These are phyloP conservation scores for Fomitopsis pinicola DNA, from an alignment of 1,284 basidiomycete genomes.

Conservation along the genomic window DNA sequence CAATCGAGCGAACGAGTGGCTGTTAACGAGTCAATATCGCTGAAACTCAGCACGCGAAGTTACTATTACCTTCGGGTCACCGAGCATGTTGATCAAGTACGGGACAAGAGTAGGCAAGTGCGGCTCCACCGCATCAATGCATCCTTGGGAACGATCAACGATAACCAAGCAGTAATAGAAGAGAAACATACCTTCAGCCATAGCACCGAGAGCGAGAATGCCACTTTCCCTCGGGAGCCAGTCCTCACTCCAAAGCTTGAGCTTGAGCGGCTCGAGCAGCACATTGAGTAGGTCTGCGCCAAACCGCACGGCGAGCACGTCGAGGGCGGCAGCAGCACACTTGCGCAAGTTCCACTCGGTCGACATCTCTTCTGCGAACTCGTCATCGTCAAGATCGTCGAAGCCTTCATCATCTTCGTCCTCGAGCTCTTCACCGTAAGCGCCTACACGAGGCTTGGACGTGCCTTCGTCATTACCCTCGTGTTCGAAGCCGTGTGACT, in stretches of 20 bases:
- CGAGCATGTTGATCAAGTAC: slow-evolving; percentile 87
- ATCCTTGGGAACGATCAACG: slow-evolving; percentile 52
- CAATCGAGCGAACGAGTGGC: slow-evolving; percentile 97
- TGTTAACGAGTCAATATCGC: slow-evolving; percentile 27
- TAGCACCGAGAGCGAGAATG: slow-evolving; percentile 94
- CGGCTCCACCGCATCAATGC: slow-evolving; percentile 93
- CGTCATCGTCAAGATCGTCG: slow-evolving; percentile 84
- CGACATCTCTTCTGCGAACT: slow-evolving; percentile 95
- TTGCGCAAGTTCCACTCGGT: slow-evolving; percentile 99
- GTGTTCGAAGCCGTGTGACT: slow-evolving; percentile 80
- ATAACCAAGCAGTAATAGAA: neutral
- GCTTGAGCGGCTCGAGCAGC: slow-evolving; percentile 86
- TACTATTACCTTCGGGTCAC: slow-evolving; percentile 77
- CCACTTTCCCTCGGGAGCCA: slow-evolving; percentile 97
- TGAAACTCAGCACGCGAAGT: too few species aligned
- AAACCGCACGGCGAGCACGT: slow-evolving; percentile 95
- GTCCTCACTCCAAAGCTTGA: slow-evolving; percentile 89
- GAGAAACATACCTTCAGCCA: slow-evolving; percentile 82
- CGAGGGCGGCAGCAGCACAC: slow-evolving; percentile 95
- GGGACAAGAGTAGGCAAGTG: slow-evolving; percentile 92
- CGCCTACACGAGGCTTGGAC: slow-evolving; percentile 50
- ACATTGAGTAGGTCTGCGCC: slow-evolving; percentile 85
- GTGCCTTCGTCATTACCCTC: slow-evolving; percentile 55
- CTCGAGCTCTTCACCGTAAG: slow-evolving; percentile 68
- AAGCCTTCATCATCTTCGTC: slow-evolving; percentile 81